These are phyloP conservation scores for Cyclaneusma minus DNA, from an alignment of 2,329 filamentous ascomycete genomes.

Conservation along the genomic window DNA sequence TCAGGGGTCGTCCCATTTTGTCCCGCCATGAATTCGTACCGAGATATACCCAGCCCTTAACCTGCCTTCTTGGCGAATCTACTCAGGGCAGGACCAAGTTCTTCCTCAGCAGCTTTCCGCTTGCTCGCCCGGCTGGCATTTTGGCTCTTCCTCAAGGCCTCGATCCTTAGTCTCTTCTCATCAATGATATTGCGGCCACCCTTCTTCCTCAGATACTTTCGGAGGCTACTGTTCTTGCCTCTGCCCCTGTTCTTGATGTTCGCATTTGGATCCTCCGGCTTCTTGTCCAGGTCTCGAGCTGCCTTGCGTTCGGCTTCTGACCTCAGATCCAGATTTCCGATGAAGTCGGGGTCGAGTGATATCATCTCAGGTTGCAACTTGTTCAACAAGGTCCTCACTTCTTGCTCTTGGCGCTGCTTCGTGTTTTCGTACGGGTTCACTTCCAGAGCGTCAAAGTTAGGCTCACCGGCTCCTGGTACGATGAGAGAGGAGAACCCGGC, in stretches of 20 bases:
- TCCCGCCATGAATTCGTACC: too few relatives aligned
- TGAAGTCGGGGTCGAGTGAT: conserved; percentile 77
- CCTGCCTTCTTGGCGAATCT: conserved; percentile 73
- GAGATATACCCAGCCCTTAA: too few relatives aligned
- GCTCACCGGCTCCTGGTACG: conserved; percentile 86
- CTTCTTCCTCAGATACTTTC: conserved; percentile 84
- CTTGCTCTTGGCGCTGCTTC: conserved; percentile 83
- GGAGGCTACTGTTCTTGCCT: conserved; percentile 78
- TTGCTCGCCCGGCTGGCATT: conserved; percentile 54
- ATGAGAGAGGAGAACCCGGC: conserved; percentile 80
- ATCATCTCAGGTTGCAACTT: conserved; percentile 98
- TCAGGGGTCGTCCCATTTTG: too few relatives aligned
- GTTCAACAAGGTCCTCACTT: conserved; percentile 81
- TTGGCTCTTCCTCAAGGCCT: conserved; percentile 59
- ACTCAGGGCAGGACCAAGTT: conserved; percentile 72
- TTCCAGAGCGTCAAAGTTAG: conserved; percentile 90
- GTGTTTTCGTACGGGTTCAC: conserved; percentile 87
- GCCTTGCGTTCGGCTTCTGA: conserved; percentile 62
- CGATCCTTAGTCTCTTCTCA: conserved; percentile 76
- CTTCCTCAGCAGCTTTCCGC: conserved; percentile 49
- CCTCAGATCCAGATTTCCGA: conserved; percentile 74
- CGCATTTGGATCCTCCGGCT: conserved; percentile 38
- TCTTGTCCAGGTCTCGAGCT: conserved; percentile 67
- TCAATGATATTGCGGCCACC: conserved; percentile 88
- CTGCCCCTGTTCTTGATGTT: conserved; percentile 63